These are phyloP conservation scores for Pseudogymnoascus verrucosus DNA, from an alignment of 2,329 filamentous ascomycete species.

Conservation along the genomic window DNA sequence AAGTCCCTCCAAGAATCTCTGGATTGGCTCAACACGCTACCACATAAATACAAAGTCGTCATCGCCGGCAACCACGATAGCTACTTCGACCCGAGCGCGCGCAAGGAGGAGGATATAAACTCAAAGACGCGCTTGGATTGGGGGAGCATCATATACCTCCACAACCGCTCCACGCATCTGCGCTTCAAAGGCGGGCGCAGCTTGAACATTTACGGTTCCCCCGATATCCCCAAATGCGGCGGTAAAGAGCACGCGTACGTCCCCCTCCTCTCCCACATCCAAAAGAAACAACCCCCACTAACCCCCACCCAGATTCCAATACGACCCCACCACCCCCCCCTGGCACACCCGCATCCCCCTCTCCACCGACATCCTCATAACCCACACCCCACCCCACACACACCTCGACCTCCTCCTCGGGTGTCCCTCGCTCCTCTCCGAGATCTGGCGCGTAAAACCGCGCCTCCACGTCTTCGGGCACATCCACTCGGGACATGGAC, in stretches of 20 bases:
- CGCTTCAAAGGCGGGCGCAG: constrained; percentile 51
- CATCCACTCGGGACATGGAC: constrained; percentile 54
- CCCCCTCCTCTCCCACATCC: neutral
- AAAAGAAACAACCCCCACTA: neutral
- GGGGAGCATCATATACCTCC: constrained; percentile 61
- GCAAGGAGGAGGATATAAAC: constrained; percentile 48
- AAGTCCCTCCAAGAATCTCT: constrained; percentile 73
- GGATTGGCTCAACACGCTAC: constrained; percentile 69
- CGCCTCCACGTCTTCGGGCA: constrained; percentile 59
- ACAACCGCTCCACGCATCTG: constrained; percentile 58
- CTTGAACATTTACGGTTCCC: constrained; percentile 70
- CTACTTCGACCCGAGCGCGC: constrained; percentile 59
- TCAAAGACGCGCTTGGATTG: constrained; percentile 51
- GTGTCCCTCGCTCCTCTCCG: constrained; percentile 48
- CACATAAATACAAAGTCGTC: constrained; percentile 72
- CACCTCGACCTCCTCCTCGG: constrained; percentile 47
- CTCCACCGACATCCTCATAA: constrained; percentile 55
- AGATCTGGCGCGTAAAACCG: constrained; percentile 52
- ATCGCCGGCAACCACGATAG: constrained; percentile 86
- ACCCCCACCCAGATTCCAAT: constrained; percentile 43
- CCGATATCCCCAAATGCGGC: constrained; percentile 72
- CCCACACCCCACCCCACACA: constrained; percentile 55
- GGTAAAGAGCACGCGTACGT: constrained; percentile 54
- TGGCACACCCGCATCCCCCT: constrained; percentile 53
- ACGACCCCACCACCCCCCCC: constrained; percentile 46